Evolutionary conservation across 441 rosid species (phyloP).

Genomic region (Corymbia citriodora): DNA sequence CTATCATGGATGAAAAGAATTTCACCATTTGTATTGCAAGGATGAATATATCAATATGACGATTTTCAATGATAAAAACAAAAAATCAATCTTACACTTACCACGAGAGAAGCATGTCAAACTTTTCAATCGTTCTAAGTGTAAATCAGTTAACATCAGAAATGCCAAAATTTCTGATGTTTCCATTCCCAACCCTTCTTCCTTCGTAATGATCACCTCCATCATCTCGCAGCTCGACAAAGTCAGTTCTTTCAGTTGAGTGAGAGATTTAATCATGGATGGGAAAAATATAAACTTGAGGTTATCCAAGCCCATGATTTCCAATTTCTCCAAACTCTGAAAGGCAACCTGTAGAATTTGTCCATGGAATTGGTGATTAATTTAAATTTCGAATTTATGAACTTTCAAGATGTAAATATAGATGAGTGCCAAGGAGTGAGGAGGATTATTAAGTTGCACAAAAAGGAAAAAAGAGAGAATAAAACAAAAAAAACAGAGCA

Average conservation of each 20-base stretch:
- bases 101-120: fast-evolving
- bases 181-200: background rate
- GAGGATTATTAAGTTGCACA: no score
- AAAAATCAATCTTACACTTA: background rate
- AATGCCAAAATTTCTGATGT: fast-evolving
- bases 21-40: fast-evolving
- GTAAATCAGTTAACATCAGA: fast-evolving
- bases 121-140: fast-evolving
- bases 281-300: fast-evolving
- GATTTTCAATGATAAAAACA: fast-evolving
- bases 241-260: fast-evolving
- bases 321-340: no score
- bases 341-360: no score
- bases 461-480: no score
- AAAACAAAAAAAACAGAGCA: no score
- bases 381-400: no score
- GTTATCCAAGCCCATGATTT: no score
- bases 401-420: no score
- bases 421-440: no score
- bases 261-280: background rate
- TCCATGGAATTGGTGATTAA: no score
- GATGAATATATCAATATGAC: no score
- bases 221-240: fast-evolving
- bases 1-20: background rate
- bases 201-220: background rate